Evolutionary conservation across 352 stramenopile genomes (phyloP).

Genomic region (Phytopythium boreale): DNA sequence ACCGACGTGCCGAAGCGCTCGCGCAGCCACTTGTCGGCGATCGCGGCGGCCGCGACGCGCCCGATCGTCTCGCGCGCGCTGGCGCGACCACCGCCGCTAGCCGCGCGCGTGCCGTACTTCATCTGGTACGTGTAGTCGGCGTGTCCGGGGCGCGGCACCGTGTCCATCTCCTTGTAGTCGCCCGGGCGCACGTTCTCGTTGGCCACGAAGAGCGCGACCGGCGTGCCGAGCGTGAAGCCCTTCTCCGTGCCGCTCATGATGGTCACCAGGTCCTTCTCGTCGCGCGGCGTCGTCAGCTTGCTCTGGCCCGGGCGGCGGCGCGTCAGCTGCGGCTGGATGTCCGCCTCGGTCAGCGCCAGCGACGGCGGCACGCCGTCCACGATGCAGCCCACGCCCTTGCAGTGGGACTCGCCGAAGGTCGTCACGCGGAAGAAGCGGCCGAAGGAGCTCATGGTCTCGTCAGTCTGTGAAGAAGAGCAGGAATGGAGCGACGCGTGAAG

Average conservation of each 20-base stretch:
- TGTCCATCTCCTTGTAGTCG: constrained; percentile 97
- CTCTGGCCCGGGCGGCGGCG: constrained; percentile 96
- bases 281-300: constrained; percentile 97
- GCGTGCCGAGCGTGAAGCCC: constrained; percentile 94
- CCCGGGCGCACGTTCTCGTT: constrained; percentile 97
- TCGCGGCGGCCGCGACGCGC: constrained; percentile 94
- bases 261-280: constrained; percentile 96
- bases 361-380: constrained; percentile 97
- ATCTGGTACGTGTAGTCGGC: constrained; percentile 99
- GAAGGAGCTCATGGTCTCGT: constrained; percentile 89
- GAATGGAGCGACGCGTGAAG: no score
- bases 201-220: constrained; percentile 95
- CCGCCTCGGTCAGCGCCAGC: constrained; percentile 91
- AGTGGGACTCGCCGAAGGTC: constrained; percentile 99
- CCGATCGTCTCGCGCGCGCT: constrained; percentile 98
- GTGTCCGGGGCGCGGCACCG: constrained; percentile 91
- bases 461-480: no score
- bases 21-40: constrained; percentile 95
- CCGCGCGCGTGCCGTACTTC: constrained; percentile 98
- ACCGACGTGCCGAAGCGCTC: constrained; percentile 90
- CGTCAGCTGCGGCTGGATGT: constrained; percentile 98
- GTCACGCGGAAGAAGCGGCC: constrained; percentile 97
- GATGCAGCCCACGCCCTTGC: constrained; percentile 96
- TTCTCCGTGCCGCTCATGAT: constrained; percentile 96
- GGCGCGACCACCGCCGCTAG: constrained; percentile 94